Conservation (phyloP, 805 yeast species). For the Suhomyces prunicola region DNA sequence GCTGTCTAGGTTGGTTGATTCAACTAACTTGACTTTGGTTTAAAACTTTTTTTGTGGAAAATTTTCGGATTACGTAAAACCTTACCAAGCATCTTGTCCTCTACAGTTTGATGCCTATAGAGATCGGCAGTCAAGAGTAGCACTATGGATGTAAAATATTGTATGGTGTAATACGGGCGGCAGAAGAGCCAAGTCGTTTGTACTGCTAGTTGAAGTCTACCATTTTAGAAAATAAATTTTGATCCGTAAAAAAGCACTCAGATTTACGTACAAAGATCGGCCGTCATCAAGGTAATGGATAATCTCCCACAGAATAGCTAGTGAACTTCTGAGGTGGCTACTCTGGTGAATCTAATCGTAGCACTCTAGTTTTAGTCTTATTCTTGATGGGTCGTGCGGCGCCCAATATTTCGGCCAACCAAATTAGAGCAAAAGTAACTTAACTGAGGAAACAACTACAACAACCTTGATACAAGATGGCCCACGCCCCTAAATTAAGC, state of each 20-base stretch:
- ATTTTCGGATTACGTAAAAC: conserved; percentile 6
- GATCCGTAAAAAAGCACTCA: no score
- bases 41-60: conserved; percentile 3
- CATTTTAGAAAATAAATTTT: no score
- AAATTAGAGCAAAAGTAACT: conserved; percentile 13
- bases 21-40: background rate
- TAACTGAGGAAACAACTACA: background rate
- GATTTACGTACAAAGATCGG: no score
- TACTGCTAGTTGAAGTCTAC: no score
- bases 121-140: background rate
- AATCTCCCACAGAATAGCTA: no score
- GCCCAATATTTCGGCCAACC: conserved; percentile 6
- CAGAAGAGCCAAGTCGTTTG: background rate
- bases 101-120: background rate
- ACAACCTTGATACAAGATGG: conserved; percentile 6
- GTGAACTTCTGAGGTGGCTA: background rate
- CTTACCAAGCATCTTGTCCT: no score
- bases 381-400: background rate
- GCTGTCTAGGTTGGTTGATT: background rate
- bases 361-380: background rate
- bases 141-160: no score
- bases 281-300: no score
- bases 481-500: conserved; percentile 40
- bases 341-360: no score
- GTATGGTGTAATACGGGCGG: background rate